Evolutionary conservation across 108 stramenopile genomes (phyloP), one percentile per base, ranked within the genome.

Genomic region (Phaeodactylum tricornutum): DNA sequence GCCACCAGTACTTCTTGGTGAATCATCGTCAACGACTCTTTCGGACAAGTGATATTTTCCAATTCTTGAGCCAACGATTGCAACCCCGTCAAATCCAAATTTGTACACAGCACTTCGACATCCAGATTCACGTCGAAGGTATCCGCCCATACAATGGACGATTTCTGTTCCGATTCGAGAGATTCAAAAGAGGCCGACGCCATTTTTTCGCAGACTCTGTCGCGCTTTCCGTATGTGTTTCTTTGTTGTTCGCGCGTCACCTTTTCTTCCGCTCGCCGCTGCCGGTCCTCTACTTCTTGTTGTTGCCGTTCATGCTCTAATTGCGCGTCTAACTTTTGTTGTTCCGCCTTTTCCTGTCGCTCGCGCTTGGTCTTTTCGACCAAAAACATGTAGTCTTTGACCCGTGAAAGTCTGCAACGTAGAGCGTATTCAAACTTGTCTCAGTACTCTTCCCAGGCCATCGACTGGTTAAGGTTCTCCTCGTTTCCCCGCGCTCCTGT

Each of bases 221-320:
- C 80, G 79, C 7, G 75, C 72, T 50, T 92, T 86, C 40, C 84
- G 66, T 8, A 89, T 52, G 23, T 68, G 62, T 57, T 88, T 86
- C 70, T 93, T 88, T 53, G n/a, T 62, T 84, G 74, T 35, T 87
- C 82, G 50, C 74, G 66, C 25, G 60, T 31, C 34, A 69, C 30
- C 68, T 84, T 67, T 36, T 67, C 61, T 41, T 62, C 34, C n/a
- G 57, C 62, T 29, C 55, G 55, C 50, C 39, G 32, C 21, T 66
- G 37, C 40, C 72, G 61, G 52, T 80, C 76, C n/a, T n/a, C n/a
- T n/a, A n/a, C n/a, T 48, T 75, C 67, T 24, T 76, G 62, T 51
- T 64, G 61, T 23, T 63, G 57, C 35, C 43, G 55, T 41, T 74
- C 71, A 3, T 56, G 60, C 12, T 56, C 46, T 45, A 43, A 53